A percentile compares a stretch with the other conserved stretches of the same genome.
phyloP scores from a whole-genome alignment of 331 rosid species.

The Malus hybrid region DNA sequence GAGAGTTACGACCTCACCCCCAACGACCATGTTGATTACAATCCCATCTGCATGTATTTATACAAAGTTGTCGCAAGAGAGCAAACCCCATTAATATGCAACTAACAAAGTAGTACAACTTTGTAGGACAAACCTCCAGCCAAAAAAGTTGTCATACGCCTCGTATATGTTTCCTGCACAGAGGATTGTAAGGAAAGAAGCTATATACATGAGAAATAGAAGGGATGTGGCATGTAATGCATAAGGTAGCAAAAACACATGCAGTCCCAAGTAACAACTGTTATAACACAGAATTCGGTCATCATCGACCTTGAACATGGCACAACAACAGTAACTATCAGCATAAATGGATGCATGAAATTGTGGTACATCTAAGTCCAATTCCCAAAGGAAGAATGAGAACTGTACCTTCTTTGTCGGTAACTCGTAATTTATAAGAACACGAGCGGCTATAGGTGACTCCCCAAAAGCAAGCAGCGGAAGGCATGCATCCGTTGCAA shows the following conservation, averaged over 20 bases:
- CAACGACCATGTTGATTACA: constrained; percentile 91
- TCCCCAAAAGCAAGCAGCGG: constrained; percentile 81
- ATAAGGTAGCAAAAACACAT: neutral
- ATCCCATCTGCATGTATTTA: constrained; percentile 62
- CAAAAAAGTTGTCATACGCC: constrained; percentile 72
- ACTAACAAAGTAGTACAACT: constrained; percentile 10
- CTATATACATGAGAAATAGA: constrained; percentile 17
- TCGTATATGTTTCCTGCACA: constrained; percentile 72
- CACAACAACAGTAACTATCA: neutral
- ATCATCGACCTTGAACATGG: constrained; percentile 5
- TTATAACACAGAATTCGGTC: constrained; percentile 12
- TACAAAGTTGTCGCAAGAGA: constrained; percentile 19
- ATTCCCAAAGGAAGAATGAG: neutral
- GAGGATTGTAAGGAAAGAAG: constrained; percentile 5
- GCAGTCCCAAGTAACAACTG: neutral
- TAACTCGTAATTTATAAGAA: constrained; percentile 77
- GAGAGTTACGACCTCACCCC: constrained; percentile 85
- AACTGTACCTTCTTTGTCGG: constrained; percentile 66
- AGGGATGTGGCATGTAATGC: neutral
- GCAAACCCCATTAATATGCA: constrained; percentile 13
- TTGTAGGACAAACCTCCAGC: constrained; percentile 57
- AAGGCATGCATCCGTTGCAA: constrained; percentile 84
- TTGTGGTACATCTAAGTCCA: constrained; percentile 37
- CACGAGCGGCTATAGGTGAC: constrained; percentile 49
- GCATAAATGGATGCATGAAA: neutral